Percentiles rank a stretch among this genome's conserved stretches.
Conservation (phyloP, 192 early-diverging fungal genomes). For the Mortierella alpina region DNA sequence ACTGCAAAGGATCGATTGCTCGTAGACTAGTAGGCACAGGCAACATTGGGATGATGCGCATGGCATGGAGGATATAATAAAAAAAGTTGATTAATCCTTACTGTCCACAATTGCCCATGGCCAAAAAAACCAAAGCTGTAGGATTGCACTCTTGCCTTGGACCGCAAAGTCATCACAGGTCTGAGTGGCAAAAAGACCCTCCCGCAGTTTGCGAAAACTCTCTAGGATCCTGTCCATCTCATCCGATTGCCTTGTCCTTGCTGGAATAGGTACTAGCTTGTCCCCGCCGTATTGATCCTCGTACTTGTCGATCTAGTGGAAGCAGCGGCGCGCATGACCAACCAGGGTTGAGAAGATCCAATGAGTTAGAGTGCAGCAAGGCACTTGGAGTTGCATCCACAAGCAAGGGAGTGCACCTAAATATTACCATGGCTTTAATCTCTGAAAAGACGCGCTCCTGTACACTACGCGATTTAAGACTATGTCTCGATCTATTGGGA, state of each 20-base stretch:
- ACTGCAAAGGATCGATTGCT: constrained; percentile 37
- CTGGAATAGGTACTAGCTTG: constrained; percentile 25
- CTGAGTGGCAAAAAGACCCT: constrained; percentile 42
- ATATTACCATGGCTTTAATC: constrained; percentile 52
- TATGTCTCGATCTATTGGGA: constrained; percentile 42
- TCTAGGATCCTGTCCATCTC: constrained; percentile 39
- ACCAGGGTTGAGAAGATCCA: too few species aligned
- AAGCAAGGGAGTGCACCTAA: background rate
- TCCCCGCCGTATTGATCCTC: constrained; percentile 25
- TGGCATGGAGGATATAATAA: background rate
- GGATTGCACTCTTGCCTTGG: constrained; percentile 13
- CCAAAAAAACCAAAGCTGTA: too few species aligned
- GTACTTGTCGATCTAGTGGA: constrained; percentile 23
- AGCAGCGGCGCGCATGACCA: too few species aligned
- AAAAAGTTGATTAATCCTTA: background rate
- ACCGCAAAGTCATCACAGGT: constrained; percentile 29
- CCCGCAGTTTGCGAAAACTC: constrained; percentile 42
- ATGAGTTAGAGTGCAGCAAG: too few species aligned
- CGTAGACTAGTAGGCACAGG: constrained; percentile 26
- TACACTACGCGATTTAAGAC: constrained; percentile 40
- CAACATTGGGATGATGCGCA: background rate
- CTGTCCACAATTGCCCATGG: too few species aligned
- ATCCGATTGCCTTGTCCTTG: constrained; percentile 24
- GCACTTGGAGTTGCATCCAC: too few species aligned
- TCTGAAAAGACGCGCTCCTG: constrained; percentile 49